Evolutionary conservation across 2,329 filamentous ascomycete genomes (phyloP), one percentile per base, ranked within the genome.

Genomic region (Fusarium pseudoanthophilum): DNA sequence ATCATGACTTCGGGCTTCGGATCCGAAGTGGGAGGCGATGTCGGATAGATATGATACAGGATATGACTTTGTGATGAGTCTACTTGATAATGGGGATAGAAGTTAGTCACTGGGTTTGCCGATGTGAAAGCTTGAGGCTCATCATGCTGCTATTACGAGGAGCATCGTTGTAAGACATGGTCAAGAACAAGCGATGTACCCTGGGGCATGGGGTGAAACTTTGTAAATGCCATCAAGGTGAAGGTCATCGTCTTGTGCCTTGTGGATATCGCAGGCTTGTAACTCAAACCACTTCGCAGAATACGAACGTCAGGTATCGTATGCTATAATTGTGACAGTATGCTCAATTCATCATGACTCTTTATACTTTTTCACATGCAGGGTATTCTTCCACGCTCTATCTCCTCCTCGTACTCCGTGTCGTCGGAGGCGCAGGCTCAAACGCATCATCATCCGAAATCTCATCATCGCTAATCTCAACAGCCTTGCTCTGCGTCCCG

Each of bases 381-480:
- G 71, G 71, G 71, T 68, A 64, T 73, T 37, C 34, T 55, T 59
- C 32, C 43, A 18, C 24, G 24, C 18, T 37, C 75, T 67, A 81
- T 58, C 79, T 75, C 51, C 79, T 78, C 55, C 81, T 79, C 11
- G 79, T 79, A 60, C 80, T 74, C n/a, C 76, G 79, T 24, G 81
- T 72, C 24, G 71, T 72, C n/a, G 78, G 72, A 1, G 85, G 85
- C 56, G 86, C 83, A 11, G 87, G 83, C 79, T 91, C 89, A 79
- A 92, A 92, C 0, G 85, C 82, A 79, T 90, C 88, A 48, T 90
- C 88, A 64, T 90, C 88, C 1, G 87, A 89, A 49, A 92, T 90
- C 79, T 91, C 90, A 77, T 92, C 90, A 66, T 91, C 89, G 69
- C 90, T 92, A 60, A 91, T 87, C 76, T 91, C 89, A 21, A 88